Conservation (phyloP, 805 yeast species). For the Cyberlindnera saturnus region DNA sequence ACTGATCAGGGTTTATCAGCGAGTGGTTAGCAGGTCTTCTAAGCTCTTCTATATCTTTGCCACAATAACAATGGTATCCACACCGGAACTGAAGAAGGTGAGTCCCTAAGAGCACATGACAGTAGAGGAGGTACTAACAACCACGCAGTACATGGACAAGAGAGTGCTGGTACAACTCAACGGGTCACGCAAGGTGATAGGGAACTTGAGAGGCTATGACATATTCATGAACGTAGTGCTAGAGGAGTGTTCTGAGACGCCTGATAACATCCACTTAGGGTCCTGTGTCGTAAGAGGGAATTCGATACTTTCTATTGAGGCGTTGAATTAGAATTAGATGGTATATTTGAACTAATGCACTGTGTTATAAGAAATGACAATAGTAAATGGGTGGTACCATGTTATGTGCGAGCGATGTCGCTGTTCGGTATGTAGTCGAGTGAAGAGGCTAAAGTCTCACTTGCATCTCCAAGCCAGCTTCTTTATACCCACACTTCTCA, state of each 20-base stretch:
- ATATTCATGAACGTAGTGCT: constrained; percentile 66
- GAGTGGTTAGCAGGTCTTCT: no score
- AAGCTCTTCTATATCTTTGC: no score
- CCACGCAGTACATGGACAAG: constrained; percentile 67
- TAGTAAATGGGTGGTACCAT: not conserved
- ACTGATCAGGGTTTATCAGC: no score
- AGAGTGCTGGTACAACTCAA: constrained; percentile 67
- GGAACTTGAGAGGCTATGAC: constrained; percentile 82
- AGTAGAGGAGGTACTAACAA: constrained; percentile 3
- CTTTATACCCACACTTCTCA: constrained; percentile 74
- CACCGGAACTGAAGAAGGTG: constrained; percentile 55
- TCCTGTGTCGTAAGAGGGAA: constrained; percentile 73
- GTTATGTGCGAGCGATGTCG: no score
- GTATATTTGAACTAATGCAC: constrained; percentile 1
- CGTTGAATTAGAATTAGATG: constrained; percentile 22
- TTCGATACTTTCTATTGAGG: constrained; percentile 66
- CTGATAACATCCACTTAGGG: constrained; percentile 54
- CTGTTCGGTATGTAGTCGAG: no score
- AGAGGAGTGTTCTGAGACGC: constrained; percentile 64
- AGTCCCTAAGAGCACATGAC: constrained; percentile 16
- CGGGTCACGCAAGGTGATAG: constrained; percentile 74
- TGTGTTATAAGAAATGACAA: not conserved
- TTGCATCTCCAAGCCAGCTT: constrained; percentile 68
- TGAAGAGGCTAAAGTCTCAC: constrained; percentile 29
- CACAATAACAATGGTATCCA: constrained; percentile 41